Percentiles rank a stretch among this genome's conserved stretches.
Evolutionary conservation across 2,329 filamentous ascomycete species (phyloP).

Genomic region (Nothophaeocryptopus gaeumannii): DNA sequence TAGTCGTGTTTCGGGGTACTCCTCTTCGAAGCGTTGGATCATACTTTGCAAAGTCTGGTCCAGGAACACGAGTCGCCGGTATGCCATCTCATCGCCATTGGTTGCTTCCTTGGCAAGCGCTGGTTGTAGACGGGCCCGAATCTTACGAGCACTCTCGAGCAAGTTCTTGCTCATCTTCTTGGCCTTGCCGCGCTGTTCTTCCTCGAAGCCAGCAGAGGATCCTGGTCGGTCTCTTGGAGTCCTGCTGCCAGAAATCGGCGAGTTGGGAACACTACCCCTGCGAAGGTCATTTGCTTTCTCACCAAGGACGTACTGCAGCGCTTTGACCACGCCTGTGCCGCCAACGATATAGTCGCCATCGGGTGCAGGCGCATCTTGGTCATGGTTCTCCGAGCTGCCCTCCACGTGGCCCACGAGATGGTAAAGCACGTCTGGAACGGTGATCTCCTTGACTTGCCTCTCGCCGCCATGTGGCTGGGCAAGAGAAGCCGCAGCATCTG

Average conservation of each 20-base stretch:
- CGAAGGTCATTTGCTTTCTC: constrained; percentile 61
- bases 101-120: constrained; percentile 73
- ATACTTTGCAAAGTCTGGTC: constrained; percentile 85
- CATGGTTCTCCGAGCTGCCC: constrained; percentile 49
- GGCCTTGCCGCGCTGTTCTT: constrained; percentile 58
- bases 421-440: constrained; percentile 78
- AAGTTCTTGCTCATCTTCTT: constrained; percentile 93
- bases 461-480: constrained; percentile 43
- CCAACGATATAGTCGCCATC: constrained; percentile 96
- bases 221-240: constrained; percentile 34
- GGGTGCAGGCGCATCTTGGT: constrained; percentile 67
- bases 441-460: constrained; percentile 55
- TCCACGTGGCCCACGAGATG: constrained; percentile 76
- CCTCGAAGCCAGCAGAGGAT: constrained; percentile 28
- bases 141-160: constrained; percentile 82
- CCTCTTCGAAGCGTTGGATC: constrained; percentile 92
- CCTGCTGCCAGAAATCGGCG: constrained; percentile 46
- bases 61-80: constrained; percentile 80
- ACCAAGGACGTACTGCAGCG: constrained; percentile 82
- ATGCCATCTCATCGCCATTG: constrained; percentile 68
- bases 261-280: constrained; percentile 37
- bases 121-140: constrained; percentile 76
- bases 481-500: constrained; percentile 45
- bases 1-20: constrained; percentile 83
- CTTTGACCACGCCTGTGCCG: constrained; percentile 91